Conservation (phyloP, 306 rosid genomes). For the Cucurbita ficifolia region DNA sequence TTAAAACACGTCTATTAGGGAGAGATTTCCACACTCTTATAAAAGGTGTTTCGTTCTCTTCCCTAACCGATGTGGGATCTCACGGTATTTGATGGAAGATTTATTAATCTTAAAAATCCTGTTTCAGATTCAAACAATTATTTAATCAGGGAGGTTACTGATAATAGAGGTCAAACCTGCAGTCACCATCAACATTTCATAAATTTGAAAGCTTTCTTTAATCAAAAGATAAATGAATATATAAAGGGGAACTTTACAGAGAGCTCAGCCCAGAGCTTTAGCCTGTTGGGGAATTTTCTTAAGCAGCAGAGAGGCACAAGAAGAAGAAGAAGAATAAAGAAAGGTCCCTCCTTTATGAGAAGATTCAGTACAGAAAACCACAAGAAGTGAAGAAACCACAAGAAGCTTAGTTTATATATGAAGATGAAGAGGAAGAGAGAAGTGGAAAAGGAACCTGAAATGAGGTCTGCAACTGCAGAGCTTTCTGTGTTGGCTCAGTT, state of each 20-base stretch:
- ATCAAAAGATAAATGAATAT: not conserved
- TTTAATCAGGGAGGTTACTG: not conserved
- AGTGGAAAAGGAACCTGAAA: conserved; percentile 45
- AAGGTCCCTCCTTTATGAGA: not conserved
- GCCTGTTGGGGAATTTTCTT: not conserved
- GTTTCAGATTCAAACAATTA: not conserved
- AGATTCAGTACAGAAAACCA: not conserved
- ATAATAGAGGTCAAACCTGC: not conserved
- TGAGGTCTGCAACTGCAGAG: conserved; percentile 57
- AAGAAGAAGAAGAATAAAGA: not conserved
- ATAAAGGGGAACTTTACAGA: not conserved
- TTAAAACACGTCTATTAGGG: no score
- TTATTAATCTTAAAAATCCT: not conserved
- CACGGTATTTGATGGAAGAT: not conserved
- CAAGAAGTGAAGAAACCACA: not conserved
- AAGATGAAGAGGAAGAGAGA: conserved; percentile 54
- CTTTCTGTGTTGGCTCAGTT: conserved; percentile 29
- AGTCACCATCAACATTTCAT: not conserved
- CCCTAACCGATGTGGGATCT: no score
- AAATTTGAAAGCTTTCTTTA: not conserved
- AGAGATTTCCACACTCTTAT: no score
- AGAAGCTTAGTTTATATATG: not conserved
- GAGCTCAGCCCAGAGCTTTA: not conserved
- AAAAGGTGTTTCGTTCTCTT: no score
- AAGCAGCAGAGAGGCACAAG: not conserved